phyloP scores from a whole-genome alignment of 768 basidiomycete species.

The Phlebiopsis flavidoalba region DNA sequence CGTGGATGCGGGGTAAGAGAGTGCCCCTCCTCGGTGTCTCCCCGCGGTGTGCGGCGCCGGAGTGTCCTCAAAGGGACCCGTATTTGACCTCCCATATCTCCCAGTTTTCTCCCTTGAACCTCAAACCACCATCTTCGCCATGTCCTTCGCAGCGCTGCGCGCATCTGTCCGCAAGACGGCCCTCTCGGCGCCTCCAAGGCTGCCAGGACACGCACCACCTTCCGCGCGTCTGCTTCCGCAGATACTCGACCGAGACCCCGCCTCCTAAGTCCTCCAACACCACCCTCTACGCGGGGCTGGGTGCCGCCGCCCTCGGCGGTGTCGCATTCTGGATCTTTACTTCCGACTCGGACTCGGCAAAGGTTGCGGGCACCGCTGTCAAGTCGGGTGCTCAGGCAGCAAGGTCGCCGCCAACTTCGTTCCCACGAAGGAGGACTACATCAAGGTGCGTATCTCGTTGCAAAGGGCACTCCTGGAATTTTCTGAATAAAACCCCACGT shows the following conservation, averaged over 20 bases:
- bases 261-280: conserved; percentile 46
- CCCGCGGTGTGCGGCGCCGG: neutral
- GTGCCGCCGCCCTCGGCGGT: conserved; percentile 53
- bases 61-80: neutral
- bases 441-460: conserved; percentile 51
- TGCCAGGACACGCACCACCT: conserved; percentile 8
- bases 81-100: neutral
- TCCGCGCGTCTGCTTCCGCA: conserved; percentile 46
- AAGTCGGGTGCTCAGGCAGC: conserved; percentile 59
- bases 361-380: conserved; percentile 46
- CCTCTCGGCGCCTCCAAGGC: conserved; percentile 23
- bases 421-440: conserved; percentile 81
- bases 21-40: neutral
- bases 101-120: neutral
- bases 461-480: neutral
- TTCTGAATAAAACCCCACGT: neutral
- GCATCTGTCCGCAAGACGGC: conserved; percentile 43
- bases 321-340: conserved; percentile 59
- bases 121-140: conserved; percentile 20
- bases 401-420: conserved; percentile 62
- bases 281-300: conserved; percentile 55
- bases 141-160: conserved; percentile 56
- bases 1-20: conserved; percentile 9
- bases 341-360: conserved; percentile 39
- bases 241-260: conserved; percentile 44